A percentile compares a stretch with the other conserved stretches of the same genome.
phyloP scores from a whole-genome alignment of 2,329 filamentous ascomycete genomes.

The Fusarium sp. region DNA sequence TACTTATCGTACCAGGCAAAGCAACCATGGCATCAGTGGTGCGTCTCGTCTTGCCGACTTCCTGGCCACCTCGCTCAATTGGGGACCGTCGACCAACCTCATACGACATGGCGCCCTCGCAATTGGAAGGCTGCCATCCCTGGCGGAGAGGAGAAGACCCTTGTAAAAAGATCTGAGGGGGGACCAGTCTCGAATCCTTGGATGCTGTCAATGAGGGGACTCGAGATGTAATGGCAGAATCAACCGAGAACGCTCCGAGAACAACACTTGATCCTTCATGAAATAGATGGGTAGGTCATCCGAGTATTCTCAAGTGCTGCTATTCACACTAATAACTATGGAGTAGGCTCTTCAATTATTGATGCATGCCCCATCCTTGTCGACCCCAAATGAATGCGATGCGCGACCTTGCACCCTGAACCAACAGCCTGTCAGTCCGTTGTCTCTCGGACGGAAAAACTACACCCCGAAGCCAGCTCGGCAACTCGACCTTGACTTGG shows the following conservation, averaged over 20 bases:
- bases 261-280: background rate
- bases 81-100: constrained; percentile 21
- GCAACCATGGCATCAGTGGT: constrained; percentile 2
- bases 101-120: constrained; percentile 26
- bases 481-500: background rate
- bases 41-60: constrained; percentile 14
- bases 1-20: background rate
- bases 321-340: background rate
- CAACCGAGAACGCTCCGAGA: background rate
- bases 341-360: background rate
- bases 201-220: background rate
- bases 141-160: background rate
- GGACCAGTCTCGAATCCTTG: background rate
- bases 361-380: background rate
- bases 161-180: constrained; percentile 4
- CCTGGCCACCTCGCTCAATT: constrained; percentile 8
- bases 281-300: background rate
- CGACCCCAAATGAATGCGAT: background rate
- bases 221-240: background rate
- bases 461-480: background rate
- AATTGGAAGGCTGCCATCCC: background rate
- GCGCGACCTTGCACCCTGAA: background rate
- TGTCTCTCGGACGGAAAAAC: background rate
- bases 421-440: background rate
- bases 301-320: background rate